phyloP scores from a whole-genome alignment of 2,329 filamentous ascomycete genomes.

The Verticillium tricorpus region DNA sequence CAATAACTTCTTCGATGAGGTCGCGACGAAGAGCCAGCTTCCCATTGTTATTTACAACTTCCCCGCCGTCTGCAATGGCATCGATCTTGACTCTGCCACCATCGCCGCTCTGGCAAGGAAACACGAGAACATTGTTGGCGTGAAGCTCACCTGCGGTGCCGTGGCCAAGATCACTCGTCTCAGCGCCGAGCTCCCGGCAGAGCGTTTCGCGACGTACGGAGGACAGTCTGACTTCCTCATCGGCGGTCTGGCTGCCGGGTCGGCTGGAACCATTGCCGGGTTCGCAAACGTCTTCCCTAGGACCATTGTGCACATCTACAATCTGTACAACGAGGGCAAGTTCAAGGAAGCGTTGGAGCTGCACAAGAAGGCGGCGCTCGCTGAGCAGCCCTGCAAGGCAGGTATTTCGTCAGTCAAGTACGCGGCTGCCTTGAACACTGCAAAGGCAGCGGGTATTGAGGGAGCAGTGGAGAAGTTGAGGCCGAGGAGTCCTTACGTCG shows the following conservation, averaged over 20 bases:
- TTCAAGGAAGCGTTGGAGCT: constrained; percentile 53
- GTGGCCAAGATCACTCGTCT: constrained; percentile 68
- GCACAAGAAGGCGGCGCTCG: constrained; percentile 58
- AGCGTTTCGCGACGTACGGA: constrained; percentile 63
- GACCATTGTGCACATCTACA: constrained; percentile 53
- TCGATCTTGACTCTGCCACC: constrained; percentile 62
- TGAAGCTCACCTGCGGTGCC: constrained; percentile 64
- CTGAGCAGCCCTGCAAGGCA: constrained; percentile 61
- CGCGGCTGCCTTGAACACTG: constrained; percentile 57
- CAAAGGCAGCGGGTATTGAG: constrained; percentile 53
- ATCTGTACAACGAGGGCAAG: constrained; percentile 55
- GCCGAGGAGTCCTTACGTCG: constrained; percentile 59
- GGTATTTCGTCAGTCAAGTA: constrained; percentile 68
- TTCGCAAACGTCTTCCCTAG: constrained; percentile 60
- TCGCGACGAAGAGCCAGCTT: constrained; percentile 46
- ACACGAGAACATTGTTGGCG: constrained; percentile 54
- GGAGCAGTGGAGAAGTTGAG: constrained; percentile 52
- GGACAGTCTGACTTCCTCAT: constrained; percentile 71
- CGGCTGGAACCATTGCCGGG: constrained; percentile 56
- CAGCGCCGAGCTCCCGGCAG: constrained; percentile 39
- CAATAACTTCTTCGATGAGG: constrained; percentile 53
- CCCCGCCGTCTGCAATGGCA: constrained; percentile 62
- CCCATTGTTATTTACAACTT: constrained; percentile 66
- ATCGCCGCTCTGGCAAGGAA: constrained; percentile 47
- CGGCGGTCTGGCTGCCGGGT: constrained; percentile 54